phyloP scores from a whole-genome alignment of 768 basidiomycete genomes.

The Leccinellum rugosiceps region DNA sequence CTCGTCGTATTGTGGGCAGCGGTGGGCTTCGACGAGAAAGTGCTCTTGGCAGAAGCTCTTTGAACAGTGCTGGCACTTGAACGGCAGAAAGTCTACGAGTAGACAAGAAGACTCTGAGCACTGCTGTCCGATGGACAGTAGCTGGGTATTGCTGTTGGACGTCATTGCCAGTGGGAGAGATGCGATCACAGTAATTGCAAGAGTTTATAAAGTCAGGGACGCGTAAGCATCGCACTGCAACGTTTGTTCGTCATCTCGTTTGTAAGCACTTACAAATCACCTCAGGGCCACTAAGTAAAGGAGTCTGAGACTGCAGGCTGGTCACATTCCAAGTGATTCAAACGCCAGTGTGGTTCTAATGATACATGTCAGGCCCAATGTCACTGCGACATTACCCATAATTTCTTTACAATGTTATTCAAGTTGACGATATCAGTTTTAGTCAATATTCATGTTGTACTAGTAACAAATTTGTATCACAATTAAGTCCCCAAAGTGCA shows the following conservation, averaged over 20 bases:
- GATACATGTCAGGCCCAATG: too few species aligned
- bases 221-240: slow-evolving; percentile 15
- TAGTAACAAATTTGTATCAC: too few species aligned
- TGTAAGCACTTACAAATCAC: too few species aligned
- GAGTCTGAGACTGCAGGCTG: too few species aligned
- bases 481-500: too few species aligned
- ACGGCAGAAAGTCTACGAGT: slow-evolving; percentile 80
- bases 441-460: too few species aligned
- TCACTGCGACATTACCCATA: too few species aligned
- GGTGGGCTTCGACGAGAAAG: slow-evolving; percentile 65
- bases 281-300: too few species aligned
- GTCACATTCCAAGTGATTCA: too few species aligned
- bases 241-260: slow-evolving; percentile 23
- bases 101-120: slow-evolving; percentile 66
- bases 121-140: slow-evolving; percentile 67
- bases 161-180: slow-evolving; percentile 2
- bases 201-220: slow-evolving; percentile 25
- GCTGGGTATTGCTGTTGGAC: slow-evolving; percentile 40
- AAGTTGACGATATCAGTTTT: too few species aligned
- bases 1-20: slow-evolving; percentile 69
- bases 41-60: slow-evolving; percentile 75
- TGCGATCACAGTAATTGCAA: background rate
- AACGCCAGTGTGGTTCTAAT: too few species aligned
- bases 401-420: too few species aligned
- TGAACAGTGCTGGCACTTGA: slow-evolving; percentile 81